A percentile compares a stretch with the other conserved stretches of the same genome.
phyloP scores from a whole-genome alignment of 192 early-diverging fungal species.

The Chytriomyces sp. region DNA sequence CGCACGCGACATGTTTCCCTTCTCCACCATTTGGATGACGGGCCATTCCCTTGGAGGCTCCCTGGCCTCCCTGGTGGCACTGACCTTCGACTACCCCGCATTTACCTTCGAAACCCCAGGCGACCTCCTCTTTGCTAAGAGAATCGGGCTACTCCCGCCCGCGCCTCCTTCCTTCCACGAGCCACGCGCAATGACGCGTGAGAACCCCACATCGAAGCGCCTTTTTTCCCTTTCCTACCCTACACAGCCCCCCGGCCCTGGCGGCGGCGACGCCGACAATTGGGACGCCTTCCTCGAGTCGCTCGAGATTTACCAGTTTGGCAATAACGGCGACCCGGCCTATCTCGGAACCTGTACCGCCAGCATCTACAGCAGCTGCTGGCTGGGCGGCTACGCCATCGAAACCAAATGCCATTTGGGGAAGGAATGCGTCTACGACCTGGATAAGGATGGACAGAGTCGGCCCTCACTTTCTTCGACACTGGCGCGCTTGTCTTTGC shows the following conservation, averaged over 20 bases:
- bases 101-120: constrained; percentile 85
- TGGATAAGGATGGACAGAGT: constrained; percentile 16
- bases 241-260: not conserved
- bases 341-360: constrained; percentile 76
- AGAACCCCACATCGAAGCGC: not conserved
- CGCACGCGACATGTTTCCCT: constrained; percentile 6
- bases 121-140: constrained; percentile 72
- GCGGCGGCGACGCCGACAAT: constrained; percentile 37
- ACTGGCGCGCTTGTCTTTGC: not conserved
- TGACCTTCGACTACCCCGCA: constrained; percentile 81
- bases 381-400: constrained; percentile 57
- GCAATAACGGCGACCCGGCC: constrained; percentile 89
- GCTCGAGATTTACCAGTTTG: constrained; percentile 83
- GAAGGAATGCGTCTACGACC: constrained; percentile 47
- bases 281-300: constrained; percentile 49
- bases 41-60: constrained; percentile 65
- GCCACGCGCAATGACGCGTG: not conserved
- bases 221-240: not conserved
- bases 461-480: no score
- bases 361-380: constrained; percentile 13
- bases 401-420: constrained; percentile 89
- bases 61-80: constrained; percentile 70
- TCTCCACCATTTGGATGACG: constrained; percentile 64
- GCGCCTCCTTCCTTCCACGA: not conserved
- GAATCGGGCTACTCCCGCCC: constrained; percentile 77